Base-by-base conservation (phyloP, 768 basidiomycete species). In the Mycena crocata region DNA sequence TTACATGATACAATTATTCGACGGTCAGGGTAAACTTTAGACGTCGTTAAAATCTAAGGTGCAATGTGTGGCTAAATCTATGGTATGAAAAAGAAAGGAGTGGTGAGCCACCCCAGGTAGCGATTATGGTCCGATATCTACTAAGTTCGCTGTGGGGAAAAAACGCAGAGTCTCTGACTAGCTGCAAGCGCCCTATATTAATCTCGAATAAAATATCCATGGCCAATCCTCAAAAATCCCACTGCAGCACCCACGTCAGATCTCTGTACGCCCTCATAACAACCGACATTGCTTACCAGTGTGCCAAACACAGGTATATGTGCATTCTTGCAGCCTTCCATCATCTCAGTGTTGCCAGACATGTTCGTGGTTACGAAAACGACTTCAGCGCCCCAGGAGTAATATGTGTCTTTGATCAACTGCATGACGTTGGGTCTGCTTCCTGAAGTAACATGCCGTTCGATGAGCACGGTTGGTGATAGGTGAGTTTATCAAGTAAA, bases 351-450 rank as follows among this genome's bases (percentile, higher is more conserved):
- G 76, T 94, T 94, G 15, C 93, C 93, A 57, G 87, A 82, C 71
- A 82, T 86, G 78, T 94, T 94, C 8, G 92, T 93, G 19, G 93
- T 94, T 72, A 93, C 92, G 77, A 93, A 93, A 21, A 93, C 87
- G 21, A 94, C 87, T 75, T 94, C 93, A 2, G 93, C 93, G 13
- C 86, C 83, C 92, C 92, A 94, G 23, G 84, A 86, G 23, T 83
- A 79, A 71, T 92, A 93, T 2, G 80, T 86, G 62, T 93, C 90
- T 75, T 86, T 88, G 72, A 93, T 85, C 48, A 94, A 82, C 76
- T 91, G 88, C 90, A 93, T 91, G 8, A 87, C 84, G 69, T 93
- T 90, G 32, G 93, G 93, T 62, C 92, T 87, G 23, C 92, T 90
- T 5, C 85, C 85, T 86, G 57, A 5, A 44, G 13, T 6, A 44